Evolutionary conservation across 768 basidiomycete species (phyloP).

Genomic region (Clathrus columnatus): DNA sequence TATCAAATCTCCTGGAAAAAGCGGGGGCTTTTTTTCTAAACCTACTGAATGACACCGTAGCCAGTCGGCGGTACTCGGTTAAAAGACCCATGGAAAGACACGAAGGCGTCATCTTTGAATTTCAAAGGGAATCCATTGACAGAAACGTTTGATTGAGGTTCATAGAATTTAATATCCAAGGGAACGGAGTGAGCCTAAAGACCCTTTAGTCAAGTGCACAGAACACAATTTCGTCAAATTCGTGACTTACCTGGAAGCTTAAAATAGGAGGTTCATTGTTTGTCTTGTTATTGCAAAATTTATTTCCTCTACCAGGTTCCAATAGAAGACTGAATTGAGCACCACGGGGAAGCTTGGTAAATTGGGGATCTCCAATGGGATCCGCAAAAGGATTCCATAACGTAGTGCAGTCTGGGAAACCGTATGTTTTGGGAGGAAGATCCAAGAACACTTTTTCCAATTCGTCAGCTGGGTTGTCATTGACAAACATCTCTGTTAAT

Average conservation of each 20-base stretch:
- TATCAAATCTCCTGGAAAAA: neutral
- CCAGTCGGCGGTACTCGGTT: slow-evolving; percentile 35
- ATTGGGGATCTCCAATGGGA: slow-evolving; percentile 32
- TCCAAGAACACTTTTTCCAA: slow-evolving; percentile 21
- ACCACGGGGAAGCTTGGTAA: slow-evolving; percentile 23
- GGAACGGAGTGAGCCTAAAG: slow-evolving; percentile 38
- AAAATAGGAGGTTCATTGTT: slow-evolving; percentile 33
- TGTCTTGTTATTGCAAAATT: slow-evolving; percentile 25
- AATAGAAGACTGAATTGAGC: slow-evolving; percentile 33
- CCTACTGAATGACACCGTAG: slow-evolving; percentile 36
- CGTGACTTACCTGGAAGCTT: slow-evolving; percentile 29
- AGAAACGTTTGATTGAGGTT: slow-evolving; percentile 12
- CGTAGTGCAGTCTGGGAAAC: slow-evolving; percentile 37
- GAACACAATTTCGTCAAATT: neutral
- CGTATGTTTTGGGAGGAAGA: slow-evolving; percentile 22
- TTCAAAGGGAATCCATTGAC: slow-evolving; percentile 20
- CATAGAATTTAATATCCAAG: slow-evolving; percentile 39
- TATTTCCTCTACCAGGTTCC: slow-evolving; percentile 24
- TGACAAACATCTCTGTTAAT: slow-evolving; percentile 31
- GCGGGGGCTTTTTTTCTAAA: too few species aligned
- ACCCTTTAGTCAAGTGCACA: neutral
- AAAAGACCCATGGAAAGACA: slow-evolving; percentile 40
- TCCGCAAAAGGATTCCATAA: slow-evolving; percentile 36
- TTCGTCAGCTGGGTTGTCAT: slow-evolving; percentile 39
- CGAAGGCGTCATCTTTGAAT: slow-evolving; percentile 29